phyloP scores from a whole-genome alignment of 495 filamentous ascomycete genomes.

The Bombardia bombarda region DNA sequence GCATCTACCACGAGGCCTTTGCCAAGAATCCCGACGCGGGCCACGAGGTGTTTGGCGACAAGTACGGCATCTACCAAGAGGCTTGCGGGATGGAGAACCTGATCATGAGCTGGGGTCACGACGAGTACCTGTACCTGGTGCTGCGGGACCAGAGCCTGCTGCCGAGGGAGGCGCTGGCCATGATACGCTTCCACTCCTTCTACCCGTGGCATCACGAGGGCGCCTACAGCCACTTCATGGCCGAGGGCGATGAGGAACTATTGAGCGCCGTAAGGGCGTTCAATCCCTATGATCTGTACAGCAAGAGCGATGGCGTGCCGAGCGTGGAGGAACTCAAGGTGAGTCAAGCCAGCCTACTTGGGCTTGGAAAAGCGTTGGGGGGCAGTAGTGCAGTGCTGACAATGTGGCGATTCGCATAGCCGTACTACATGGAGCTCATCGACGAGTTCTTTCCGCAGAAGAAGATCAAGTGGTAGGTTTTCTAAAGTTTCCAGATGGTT shows the following conservation, averaged over 20 bases:
- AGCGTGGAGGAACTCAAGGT: conserved; percentile 66
- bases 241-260: conserved; percentile 70
- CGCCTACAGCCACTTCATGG: conserved; percentile 74
- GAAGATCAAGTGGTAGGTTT: conserved; percentile 65
- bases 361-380: too few species aligned
- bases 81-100: conserved; percentile 75
- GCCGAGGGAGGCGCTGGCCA: conserved; percentile 73
- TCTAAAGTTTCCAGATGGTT: too few species aligned
- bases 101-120: conserved; percentile 87
- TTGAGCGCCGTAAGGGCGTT: conserved; percentile 75
- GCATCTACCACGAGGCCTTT: conserved; percentile 76
- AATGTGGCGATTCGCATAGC: too few species aligned
- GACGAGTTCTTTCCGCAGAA: conserved; percentile 76
- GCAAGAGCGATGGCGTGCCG: conserved; percentile 78
- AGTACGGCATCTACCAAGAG: conserved; percentile 68
- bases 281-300: conserved; percentile 88
- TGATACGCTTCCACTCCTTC: conserved; percentile 87
- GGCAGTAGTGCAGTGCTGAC: too few species aligned
- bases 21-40: conserved; percentile 57
- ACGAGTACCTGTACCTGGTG: conserved; percentile 85
- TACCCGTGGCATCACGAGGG: conserved; percentile 82
- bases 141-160: conserved; percentile 69
- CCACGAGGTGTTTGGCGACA: conserved; percentile 59
- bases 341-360: too few species aligned
- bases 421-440: conserved; percentile 78